Evolutionary conservation across 306 rosid species (phyloP).

Genomic region (Prunus persica): DNA sequence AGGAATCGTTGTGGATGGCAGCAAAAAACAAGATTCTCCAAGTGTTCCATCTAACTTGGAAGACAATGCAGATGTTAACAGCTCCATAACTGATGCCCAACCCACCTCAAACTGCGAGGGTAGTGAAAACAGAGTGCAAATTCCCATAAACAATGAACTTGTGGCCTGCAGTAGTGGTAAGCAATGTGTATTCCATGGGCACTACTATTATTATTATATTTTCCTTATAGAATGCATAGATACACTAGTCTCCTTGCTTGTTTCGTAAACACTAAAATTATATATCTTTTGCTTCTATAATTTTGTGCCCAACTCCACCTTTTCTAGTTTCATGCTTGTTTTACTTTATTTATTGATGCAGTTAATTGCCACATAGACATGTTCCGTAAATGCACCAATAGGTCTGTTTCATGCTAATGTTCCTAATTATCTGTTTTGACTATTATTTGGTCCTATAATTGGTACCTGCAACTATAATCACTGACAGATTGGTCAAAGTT

Average conservation of each 20-base stretch:
- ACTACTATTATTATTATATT: neutral
- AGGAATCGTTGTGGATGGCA: slow-evolving; percentile 17
- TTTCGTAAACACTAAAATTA: slow-evolving; percentile 6
- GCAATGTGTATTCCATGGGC: slow-evolving; percentile 7
- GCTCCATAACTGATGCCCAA: slow-evolving; percentile 3
- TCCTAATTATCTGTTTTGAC: neutral
- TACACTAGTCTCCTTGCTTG: slow-evolving; percentile 21
- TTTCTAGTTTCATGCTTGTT: neutral
- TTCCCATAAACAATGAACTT: slow-evolving; percentile 25
- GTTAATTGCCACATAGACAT: neutral
- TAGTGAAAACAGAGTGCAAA: slow-evolving; percentile 17
- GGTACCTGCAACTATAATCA: neutral
- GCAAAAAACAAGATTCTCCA: slow-evolving; percentile 17
- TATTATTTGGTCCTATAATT: neutral
- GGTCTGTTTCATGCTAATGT: neutral
- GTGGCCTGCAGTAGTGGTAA: slow-evolving; percentile 52
- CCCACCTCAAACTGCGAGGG: slow-evolving; percentile 8
- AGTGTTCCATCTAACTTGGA: slow-evolving; percentile 9
- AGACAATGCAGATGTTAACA: slow-evolving; percentile 13
- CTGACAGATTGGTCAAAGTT: neutral
- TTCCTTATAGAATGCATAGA: neutral
- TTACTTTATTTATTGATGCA: neutral
- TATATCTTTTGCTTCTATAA: slow-evolving; percentile 6
- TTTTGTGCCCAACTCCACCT: neutral
- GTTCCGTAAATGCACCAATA: neutral